These are phyloP conservation scores for Solanum ossicruentum DNA, from an alignment of 257 asterid genomes.

Conservation along the genomic window DNA sequence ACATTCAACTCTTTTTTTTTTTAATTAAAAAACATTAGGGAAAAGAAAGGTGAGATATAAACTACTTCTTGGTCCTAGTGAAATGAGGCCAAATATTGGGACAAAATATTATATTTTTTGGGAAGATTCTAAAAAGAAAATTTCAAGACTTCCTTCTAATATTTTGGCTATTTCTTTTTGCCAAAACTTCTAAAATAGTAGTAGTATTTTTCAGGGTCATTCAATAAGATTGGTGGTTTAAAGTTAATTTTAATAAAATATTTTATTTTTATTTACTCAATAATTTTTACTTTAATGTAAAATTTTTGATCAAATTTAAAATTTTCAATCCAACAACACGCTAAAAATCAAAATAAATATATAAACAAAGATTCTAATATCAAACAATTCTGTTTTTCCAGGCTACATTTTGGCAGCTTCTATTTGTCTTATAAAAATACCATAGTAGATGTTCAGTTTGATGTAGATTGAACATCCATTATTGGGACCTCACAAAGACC, in stretches of 20 bases:
- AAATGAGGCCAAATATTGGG: neutral
- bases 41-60: neutral
- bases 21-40: no score
- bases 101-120: neutral
- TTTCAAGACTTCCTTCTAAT: neutral
- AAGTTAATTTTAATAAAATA: no score
- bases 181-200: neutral
- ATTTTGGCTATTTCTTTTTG: neutral
- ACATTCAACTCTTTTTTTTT: neutral
- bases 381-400: neutral
- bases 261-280: no score
- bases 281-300: neutral
- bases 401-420: constrained; percentile 1
- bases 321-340: neutral
- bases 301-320: fast-evolving
- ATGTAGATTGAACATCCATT: neutral
- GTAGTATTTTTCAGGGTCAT: no score
- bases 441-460: neutral
- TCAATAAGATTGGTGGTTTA: no score
- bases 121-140: neutral
- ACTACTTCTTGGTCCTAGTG: neutral
- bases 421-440: constrained; percentile 1
- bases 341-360: neutral
- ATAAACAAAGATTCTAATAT: neutral
- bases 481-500: neutral